phyloP scores from a whole-genome alignment of 176 grass and related monocot species.

The Rhynchospora pubera region DNA sequence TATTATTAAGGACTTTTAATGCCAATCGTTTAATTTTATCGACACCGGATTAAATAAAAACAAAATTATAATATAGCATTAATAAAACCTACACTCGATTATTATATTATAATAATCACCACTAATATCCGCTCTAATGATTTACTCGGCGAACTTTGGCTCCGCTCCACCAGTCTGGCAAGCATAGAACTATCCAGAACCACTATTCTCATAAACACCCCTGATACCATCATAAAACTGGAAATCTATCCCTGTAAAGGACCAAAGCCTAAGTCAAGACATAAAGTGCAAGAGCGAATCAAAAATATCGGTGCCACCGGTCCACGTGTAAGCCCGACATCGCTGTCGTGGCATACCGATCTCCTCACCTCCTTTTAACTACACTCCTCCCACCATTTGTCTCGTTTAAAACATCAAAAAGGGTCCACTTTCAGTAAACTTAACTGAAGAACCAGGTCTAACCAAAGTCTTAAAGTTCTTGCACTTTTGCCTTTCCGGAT shows the following conservation, averaged over 20 bases:
- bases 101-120: too few relatives aligned
- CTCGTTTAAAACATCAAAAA: too few relatives aligned
- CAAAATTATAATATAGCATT: too few relatives aligned
- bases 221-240: background rate
- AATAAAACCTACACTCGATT: too few relatives aligned
- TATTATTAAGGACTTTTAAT: too few relatives aligned
- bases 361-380: background rate
- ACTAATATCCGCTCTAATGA: too few relatives aligned
- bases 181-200: background rate
- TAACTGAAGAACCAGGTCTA: background rate
- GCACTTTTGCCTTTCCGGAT: background rate
- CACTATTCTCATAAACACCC: background rate
- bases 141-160: too few relatives aligned
- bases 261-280: background rate
- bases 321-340: conserved; percentile 15
- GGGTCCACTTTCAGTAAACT: background rate
- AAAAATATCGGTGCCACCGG: conserved; percentile 21
- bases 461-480: background rate
- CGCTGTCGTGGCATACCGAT: conserved; percentile 16
- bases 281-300: conserved; percentile 21
- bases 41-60: too few relatives aligned
- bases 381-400: background rate
- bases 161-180: too few relatives aligned
- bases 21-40: too few relatives aligned
- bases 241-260: background rate